Percentiles rank a stretch among this genome's conserved stretches.
These are phyloP conservation scores for Mrakia gelida DNA, from an alignment of 768 basidiomycete species.

Conservation along the genomic window DNA sequence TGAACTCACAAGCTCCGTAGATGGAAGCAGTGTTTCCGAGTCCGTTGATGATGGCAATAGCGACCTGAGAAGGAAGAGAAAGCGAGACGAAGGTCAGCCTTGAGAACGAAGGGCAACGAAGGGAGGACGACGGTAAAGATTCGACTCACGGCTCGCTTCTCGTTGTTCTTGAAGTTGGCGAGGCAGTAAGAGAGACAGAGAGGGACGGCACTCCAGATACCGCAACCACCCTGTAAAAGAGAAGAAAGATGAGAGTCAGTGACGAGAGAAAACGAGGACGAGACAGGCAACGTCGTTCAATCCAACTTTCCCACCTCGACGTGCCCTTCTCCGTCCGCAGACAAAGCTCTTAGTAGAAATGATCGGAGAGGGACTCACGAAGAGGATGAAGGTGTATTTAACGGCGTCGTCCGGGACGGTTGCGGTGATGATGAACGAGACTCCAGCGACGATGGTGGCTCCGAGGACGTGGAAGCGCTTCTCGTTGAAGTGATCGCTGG, in stretches of 20 bases:
- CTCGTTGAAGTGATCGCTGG: slow-evolving; percentile 39
- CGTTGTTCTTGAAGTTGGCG: slow-evolving; percentile 42
- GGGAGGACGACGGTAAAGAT: neutral
- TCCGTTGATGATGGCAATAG: slow-evolving; percentile 43
- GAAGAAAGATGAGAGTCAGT: slow-evolving; percentile 27
- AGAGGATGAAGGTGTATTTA: slow-evolving; percentile 20
- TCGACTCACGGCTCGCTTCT: slow-evolving; percentile 39
- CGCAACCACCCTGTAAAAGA: slow-evolving; percentile 43
- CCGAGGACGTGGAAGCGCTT: slow-evolving; percentile 40
- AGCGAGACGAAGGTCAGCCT: neutral
- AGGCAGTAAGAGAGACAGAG: slow-evolving; percentile 42
- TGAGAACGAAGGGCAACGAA: neutral
- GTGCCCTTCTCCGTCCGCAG: neutral
- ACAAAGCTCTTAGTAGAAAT: too few relatives aligned
- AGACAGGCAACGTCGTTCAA: too few relatives aligned
- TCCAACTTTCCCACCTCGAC: neutral
- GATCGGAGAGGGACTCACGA: neutral
- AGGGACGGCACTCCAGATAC: slow-evolving; percentile 44
- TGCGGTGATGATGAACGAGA: slow-evolving; percentile 40
- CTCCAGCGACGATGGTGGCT: slow-evolving; percentile 32
- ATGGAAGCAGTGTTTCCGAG: slow-evolving; percentile 33
- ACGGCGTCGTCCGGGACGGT: slow-evolving; percentile 35
- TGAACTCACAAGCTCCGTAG: neutral
- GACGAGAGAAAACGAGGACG: too few relatives aligned
- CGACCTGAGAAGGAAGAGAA: neutral